Evolutionary conservation across 2,329 filamentous ascomycete genomes (phyloP).

Genomic region (Sordariomycetes sp.): DNA sequence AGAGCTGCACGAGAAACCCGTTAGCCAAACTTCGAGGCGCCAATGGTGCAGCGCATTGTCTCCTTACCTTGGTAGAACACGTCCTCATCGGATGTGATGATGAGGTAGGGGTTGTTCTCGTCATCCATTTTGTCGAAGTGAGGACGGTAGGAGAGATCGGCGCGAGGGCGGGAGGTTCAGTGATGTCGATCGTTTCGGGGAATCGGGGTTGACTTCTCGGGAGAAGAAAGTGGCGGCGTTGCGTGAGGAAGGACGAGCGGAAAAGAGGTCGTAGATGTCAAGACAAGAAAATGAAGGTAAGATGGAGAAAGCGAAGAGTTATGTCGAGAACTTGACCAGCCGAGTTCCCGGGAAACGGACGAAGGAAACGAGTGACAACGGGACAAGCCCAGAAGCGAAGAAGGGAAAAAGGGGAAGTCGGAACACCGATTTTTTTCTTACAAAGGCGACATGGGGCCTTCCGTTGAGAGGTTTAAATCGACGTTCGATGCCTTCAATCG

Average conservation of each 20-base stretch:
- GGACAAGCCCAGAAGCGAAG: slow-evolving; percentile 4
- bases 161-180: background rate
- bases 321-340: slow-evolving; percentile 6
- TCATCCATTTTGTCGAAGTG: slow-evolving; percentile 3
- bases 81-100: slow-evolving; percentile 8
- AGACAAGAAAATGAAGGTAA: slow-evolving; percentile 7
- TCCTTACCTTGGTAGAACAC: slow-evolving; percentile 8
- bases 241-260: background rate
- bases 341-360: slow-evolving; percentile 5
- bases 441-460: background rate
- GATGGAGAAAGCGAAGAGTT: slow-evolving; percentile 5
- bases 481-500: background rate
- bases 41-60: background rate
- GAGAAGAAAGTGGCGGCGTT: background rate
- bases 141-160: slow-evolving; percentile 1
- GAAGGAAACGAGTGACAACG: slow-evolving; percentile 8
- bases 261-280: slow-evolving; percentile 3
- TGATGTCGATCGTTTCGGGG: slow-evolving; percentile 4
- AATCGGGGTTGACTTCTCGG: background rate
- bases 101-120: slow-evolving; percentile 7
- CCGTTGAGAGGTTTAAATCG: background rate
- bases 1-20: slow-evolving; percentile 5
- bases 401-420: background rate
- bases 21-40: background rate
- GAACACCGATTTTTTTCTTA: background rate